Percentiles rank a stretch among this genome's conserved stretches.
Evolutionary conservation across 768 basidiomycete genomes (phyloP).

Genomic region (Cubamyces lactineus): DNA sequence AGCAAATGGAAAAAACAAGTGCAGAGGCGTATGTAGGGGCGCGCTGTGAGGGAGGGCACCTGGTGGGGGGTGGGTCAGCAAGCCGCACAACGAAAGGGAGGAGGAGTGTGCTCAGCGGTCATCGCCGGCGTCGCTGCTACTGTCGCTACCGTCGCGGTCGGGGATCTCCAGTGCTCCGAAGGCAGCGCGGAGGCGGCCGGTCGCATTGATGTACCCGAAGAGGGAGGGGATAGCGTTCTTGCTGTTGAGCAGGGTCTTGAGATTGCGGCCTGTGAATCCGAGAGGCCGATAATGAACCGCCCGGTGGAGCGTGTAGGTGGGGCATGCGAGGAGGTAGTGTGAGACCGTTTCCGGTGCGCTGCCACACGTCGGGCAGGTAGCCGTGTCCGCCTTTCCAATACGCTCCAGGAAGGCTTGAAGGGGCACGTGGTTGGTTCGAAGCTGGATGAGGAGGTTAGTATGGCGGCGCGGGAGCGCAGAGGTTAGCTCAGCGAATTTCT

Average conservation of each 20-base stretch:
- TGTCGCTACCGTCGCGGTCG: not conserved
- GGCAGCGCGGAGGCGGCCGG: conserved; percentile 5
- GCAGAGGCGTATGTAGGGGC: too few species aligned
- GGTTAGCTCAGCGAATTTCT: not conserved
- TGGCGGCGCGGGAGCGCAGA: conserved; percentile 2
- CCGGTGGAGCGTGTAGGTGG: conserved; percentile 4
- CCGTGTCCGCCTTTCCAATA: conserved; percentile 12
- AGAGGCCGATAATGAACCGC: not conserved
- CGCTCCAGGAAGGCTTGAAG: conserved; percentile 34
- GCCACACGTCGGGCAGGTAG: conserved; percentile 22
- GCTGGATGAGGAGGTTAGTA: conserved; percentile 33
- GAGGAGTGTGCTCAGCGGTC: too few species aligned
- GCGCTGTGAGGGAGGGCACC: too few species aligned
- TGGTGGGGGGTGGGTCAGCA: too few species aligned
- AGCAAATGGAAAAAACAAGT: too few species aligned
- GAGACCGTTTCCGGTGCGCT: conserved; percentile 16
- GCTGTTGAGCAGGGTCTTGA: conserved; percentile 12
- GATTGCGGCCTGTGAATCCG: not conserved
- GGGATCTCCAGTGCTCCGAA: not conserved
- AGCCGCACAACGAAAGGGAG: too few species aligned
- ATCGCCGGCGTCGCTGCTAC: not conserved
- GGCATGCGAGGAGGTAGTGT: conserved; percentile 29
- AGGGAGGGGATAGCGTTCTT: not conserved
- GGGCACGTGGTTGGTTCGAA: conserved; percentile 37
- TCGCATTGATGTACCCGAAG: conserved; percentile 19